A percentile compares a stretch with the other conserved stretches of the same genome.
Conservation (phyloP, 768 basidiomycete genomes). For the Boletus insuetus region DNA sequence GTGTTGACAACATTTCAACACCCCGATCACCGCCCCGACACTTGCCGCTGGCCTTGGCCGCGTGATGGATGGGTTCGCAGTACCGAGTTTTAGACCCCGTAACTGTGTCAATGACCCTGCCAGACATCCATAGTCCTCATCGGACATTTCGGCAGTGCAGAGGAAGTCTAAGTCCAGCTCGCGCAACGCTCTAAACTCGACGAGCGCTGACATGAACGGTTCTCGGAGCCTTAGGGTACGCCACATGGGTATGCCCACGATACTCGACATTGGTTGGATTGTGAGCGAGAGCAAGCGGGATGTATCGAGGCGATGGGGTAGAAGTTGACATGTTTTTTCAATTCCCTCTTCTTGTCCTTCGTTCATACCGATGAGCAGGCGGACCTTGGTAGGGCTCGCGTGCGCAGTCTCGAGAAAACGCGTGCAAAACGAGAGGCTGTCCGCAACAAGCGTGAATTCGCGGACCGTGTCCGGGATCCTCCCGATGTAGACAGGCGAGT, state of each 20-base stretch:
- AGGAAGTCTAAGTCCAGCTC: slow-evolving; percentile 18
- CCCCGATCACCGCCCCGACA: slow-evolving; percentile 8
- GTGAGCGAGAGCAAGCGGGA: slow-evolving; percentile 3
- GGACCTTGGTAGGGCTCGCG: slow-evolving; percentile 10
- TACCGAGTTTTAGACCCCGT: slow-evolving; percentile 16
- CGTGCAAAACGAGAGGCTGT: slow-evolving; percentile 1
- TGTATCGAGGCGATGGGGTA: slow-evolving; percentile 13
- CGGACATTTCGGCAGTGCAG: slow-evolving; percentile 5
- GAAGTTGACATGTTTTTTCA: slow-evolving; percentile 4
- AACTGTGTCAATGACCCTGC: slow-evolving; percentile 9
- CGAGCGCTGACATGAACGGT: slow-evolving; percentile 6
- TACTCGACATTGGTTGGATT: slow-evolving; percentile 1
- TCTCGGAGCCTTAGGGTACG: slow-evolving; percentile 1
- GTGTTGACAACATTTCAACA: slow-evolving; percentile 10
- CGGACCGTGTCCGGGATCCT: slow-evolving; percentile 11
- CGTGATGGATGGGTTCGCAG: slow-evolving; percentile 1
- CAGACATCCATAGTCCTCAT: slow-evolving; percentile 10
- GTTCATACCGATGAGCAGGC: slow-evolving; percentile 7
- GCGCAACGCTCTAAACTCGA: slow-evolving; percentile 10
- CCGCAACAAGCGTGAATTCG: slow-evolving; percentile 7
- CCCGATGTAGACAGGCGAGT: slow-evolving; percentile 11
- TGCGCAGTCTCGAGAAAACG: slow-evolving; percentile 7
- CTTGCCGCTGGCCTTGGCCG: slow-evolving; percentile 6
- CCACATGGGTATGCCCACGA: not conserved
- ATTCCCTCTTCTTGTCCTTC: not conserved